Conservation (phyloP, 306 rosid genomes). For the Prunus salicina region DNA sequence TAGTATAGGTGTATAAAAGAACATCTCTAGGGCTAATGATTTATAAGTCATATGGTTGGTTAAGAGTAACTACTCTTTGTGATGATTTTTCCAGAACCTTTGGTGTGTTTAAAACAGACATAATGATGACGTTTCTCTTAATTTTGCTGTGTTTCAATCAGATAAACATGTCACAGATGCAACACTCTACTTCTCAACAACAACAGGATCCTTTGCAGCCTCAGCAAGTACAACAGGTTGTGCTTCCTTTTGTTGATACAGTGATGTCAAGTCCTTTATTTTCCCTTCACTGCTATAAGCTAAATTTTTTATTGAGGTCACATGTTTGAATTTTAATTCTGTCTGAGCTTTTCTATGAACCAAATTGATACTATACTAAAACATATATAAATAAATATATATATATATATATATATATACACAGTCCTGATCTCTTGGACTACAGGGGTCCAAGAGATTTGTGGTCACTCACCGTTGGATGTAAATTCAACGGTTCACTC, state of each 20-base stretch:
- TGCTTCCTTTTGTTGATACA: slow-evolving; percentile 17
- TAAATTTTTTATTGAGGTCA: neutral
- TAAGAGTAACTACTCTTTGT: neutral
- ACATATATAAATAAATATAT: neutral
- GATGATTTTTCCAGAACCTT: neutral
- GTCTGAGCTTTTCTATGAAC: neutral
- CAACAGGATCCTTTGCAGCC: slow-evolving; percentile 83
- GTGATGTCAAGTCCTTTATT: slow-evolving; percentile 1
- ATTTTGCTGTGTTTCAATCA: slow-evolving; percentile 35
- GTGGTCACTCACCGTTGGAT: no score
- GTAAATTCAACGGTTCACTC: no score
- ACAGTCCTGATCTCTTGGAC: no score
- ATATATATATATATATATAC: neutral
- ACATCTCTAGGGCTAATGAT: neutral
- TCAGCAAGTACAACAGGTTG: slow-evolving; percentile 79
- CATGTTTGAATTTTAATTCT: neutral
- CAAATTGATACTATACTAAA: neutral
- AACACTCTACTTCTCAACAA: slow-evolving; percentile 77
- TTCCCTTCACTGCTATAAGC: neutral
- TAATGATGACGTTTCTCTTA: neutral
- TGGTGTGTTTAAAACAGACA: neutral
- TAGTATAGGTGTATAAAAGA: neutral
- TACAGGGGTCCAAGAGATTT: no score
- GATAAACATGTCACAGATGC: slow-evolving; percentile 78
- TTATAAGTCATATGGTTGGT: neutral